Percentiles rank a stretch among this genome's conserved stretches.
Evolutionary conservation across 1,284 basidiomycete species (phyloP).

Genomic region (Melanopsichium pennsylvanicum): DNA sequence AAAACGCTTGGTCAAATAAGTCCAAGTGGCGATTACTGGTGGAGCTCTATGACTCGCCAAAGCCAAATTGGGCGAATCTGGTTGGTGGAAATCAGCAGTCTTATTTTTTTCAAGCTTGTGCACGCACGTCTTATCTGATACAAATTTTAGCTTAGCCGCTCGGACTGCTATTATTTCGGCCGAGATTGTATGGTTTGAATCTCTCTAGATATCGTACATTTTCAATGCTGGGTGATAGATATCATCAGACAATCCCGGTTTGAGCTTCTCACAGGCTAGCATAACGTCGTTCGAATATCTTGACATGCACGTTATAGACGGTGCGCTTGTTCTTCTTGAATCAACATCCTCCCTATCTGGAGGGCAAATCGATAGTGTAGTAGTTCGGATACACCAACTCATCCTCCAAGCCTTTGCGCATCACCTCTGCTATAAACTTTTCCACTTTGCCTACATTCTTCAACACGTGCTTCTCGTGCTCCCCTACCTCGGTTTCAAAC

Average conservation of each 20-base stretch:
- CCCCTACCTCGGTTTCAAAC: conserved; percentile 96
- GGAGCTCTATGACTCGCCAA: conserved; percentile 8
- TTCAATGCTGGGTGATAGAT: no score
- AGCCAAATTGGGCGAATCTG: conserved; percentile 20
- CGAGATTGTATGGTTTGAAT: background rate
- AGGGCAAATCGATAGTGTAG: conserved; percentile 60
- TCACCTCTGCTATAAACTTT: conserved; percentile 90
- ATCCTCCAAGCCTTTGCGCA: conserved; percentile 85
- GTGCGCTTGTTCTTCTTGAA: no score
- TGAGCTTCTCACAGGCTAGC: no score
- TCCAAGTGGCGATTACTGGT: no score
- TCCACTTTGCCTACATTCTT: conserved; percentile 97
- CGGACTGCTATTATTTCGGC: conserved; percentile 1
- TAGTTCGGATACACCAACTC: conserved; percentile 65
- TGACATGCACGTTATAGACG: no score
- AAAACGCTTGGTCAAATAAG: no score
- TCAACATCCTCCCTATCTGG: background rate
- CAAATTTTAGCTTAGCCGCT: background rate
- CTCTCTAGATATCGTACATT: no score
- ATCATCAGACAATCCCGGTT: no score
- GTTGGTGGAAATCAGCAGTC: conserved; percentile 15
- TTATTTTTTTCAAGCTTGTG: background rate
- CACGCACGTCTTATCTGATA: conserved; percentile 31
- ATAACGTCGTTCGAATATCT: no score
- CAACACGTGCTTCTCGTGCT: conserved; percentile 91